Base-by-base conservation (phyloP, 148 eudicot genomes). In the Selenicereus undatus region DNA sequence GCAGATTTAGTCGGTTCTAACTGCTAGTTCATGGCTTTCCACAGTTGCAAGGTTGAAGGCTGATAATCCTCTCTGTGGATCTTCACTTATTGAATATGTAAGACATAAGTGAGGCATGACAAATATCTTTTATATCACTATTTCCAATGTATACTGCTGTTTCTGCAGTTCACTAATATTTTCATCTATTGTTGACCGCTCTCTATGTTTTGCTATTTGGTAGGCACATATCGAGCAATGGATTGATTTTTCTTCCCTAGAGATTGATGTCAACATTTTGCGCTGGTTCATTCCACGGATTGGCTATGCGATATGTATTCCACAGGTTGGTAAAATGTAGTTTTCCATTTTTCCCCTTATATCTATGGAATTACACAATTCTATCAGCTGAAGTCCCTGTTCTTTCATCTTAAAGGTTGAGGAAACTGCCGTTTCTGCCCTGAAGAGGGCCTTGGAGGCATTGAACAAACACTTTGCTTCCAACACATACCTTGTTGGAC, bases 401-500 rank as follows among this genome's bases (percentile, higher is more conserved):
- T 14, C 13, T 82, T 73, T 79, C 18, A 75, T 72, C 43, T 11
- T 71, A 21, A 78, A 91, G 95, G 90, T 86, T 36, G 97, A 91
- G 85, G 97, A 93, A 85, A 81, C 83, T 86, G 87, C 90, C 60
- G 89, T 93, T 71, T 60, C 92, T 82, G 78, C 87, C 18, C 69
- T 91, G 81, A 93, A 89, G 87, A 91, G 94, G 86, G 87, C 88
- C 32, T 79, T 93, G 81, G 92, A 84, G 42, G 92, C 91, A 36
- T 79, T 93, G 85, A 91, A 89, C 88, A 83, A 84, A 26, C 86
- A 93, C 86, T 90, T 93, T 66, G 88, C 90, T 58, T 90, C 89
- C 51, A 90, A 85, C 83, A 93, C 95, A 56, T 93, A 77, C 73
- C 86, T 93, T 73, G 95, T 91, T 82, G 95, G 97, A 26, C 84